Evolutionary conservation across 495 filamentous ascomycete species (phyloP).

Genomic region (Penicillium longicatenatum): DNA sequence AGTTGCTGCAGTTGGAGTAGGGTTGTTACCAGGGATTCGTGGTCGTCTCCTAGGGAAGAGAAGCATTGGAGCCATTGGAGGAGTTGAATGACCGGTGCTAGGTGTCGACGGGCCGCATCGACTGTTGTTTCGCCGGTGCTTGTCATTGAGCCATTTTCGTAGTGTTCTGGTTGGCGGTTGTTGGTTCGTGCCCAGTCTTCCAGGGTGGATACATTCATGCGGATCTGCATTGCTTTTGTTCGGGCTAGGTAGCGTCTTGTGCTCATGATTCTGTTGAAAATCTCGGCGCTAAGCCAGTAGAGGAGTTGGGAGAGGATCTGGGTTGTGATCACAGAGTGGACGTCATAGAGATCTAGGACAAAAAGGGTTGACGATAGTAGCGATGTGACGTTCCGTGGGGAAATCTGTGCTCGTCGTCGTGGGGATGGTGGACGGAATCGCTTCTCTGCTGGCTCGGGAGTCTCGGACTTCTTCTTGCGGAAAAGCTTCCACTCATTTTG

Average conservation of each 20-base stretch:
- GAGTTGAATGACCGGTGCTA: conserved; percentile 90
- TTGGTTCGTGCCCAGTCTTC: conserved; percentile 96
- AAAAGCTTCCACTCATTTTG: conserved; percentile 99
- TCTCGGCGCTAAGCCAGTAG: conserved; percentile 94
- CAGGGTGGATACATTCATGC: conserved; percentile 93
- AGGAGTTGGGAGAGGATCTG: conserved; percentile 92
- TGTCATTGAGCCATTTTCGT: conserved; percentile 84
- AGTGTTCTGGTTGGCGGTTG: conserved; percentile 93
- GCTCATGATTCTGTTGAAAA: conserved; percentile 98
- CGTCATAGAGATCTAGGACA: conserved; percentile 96
- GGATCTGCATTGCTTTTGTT: conserved; percentile 99
- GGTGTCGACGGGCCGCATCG: conserved; percentile 78
- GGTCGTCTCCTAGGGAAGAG: conserved; percentile 91
- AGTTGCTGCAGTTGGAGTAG: conserved; percentile 84
- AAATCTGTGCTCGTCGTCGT: conserved; percentile 84
- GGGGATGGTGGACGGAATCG: conserved; percentile 94
- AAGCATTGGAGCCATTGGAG: conserved; percentile 98
- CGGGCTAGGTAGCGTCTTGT: conserved; percentile 92
- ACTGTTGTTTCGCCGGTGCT: conserved; percentile 85
- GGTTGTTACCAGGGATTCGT: conserved; percentile 83
- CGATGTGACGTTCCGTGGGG: conserved; percentile 95
- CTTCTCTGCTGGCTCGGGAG: conserved; percentile 81
- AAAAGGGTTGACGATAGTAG: conserved; percentile 95
- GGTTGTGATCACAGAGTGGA: conserved; percentile 93
- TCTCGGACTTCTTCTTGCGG: conserved; percentile 85